Base-by-base conservation (phyloP, 306 rosid species). In the Elaeagnus macrophylla region DNA sequence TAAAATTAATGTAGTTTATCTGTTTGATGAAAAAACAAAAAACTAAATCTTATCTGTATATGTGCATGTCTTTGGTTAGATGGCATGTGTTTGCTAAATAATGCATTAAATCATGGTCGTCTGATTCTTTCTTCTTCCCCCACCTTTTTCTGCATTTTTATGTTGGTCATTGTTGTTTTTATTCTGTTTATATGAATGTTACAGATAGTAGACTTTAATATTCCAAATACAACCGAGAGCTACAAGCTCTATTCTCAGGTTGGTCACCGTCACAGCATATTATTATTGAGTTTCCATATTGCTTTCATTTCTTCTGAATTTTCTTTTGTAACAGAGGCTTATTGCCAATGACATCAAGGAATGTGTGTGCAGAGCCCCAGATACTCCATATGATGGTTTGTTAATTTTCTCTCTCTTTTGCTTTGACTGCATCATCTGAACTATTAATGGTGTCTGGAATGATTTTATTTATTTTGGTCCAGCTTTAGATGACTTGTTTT, bases 331-430 rank as follows among this genome's bases (percentile, higher is more conserved):
- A 49, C 95, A 93, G 96, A 82, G 99, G 82, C 77, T 87, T 59
- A 84, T 87, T 77, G 85, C 89, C 49, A 82, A 95, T 80, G 99
- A 93, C 68, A 84, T 93, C 74, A 93, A 87, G 79, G 96, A 93
- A 67, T 87, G 94, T 17, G 99, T 93, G 72, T 93, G 99, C 32
- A 84, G 96, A 51, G 96, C 99, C 9, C 99, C 96, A 12, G 96
- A 88, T 80, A 84, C 95, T 61, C 90, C 99, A 40, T 93, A 87
- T 61, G 96, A 84, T 84, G 99, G 96, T 93, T 74, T 55, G 87
- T 67, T 51, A 4, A 49, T 65, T 64, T 64, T 63, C 60, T 71
- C n/a, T 48, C 15, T 17, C n/a, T 19, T 53, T 10, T 13, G 15
- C 43, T 72, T 62, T 72, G 59, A 53, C 37, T 51, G 60, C 39